Base-by-base conservation (phyloP, 2,329 filamentous ascomycete species). In the Sporothrix curviconia region DNA sequence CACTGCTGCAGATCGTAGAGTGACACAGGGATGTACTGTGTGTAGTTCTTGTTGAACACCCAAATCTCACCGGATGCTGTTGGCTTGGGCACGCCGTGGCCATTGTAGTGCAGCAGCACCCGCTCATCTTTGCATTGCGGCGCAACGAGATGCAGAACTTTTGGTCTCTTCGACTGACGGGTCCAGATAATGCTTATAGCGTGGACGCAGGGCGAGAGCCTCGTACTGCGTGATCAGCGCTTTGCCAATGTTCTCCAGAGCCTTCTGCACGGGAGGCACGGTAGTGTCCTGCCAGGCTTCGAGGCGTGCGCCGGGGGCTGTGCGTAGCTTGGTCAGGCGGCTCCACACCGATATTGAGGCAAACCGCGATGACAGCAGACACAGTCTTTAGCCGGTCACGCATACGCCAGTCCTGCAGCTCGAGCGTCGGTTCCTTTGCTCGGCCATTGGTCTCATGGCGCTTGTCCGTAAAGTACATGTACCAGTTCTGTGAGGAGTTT, bases 381-480 rank as follows among this genome's bases (percentile, higher is more conserved):
- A 99, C 92, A 0, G 94, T 99, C 76, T 99, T 99, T 61, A 97
- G 78, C 14, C 94, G 83, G 71, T 99, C 94, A 64, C 91, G 86
- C 89, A 97, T 96, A 59, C 94, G 87, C 94, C 94, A 99, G 70
- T 97, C 94, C 69, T 95, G 89, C 6, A 95, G 75, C 61, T 84
- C 78, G 64, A 82, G 82, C 25, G 75, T 71, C 17, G 78, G 80
- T 54, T 83, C 80, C 68, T 91, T 90, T 15, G 91, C 90, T 64
- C 92, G 90, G 22, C 91, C 94, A 36, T 90, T 92, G 22, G 90
- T 94, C 70, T 97, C 94, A 73, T 99, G 94, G 55, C 92, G 87
- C 73, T 97, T 97, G 72, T 99, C 94, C 62, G 92, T 96, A 72
- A 89, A 99, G 74, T 99, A 99, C 92, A 97, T 97, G 77, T 96